A percentile compares a stretch with the other conserved stretches of the same genome.
These are phyloP conservation scores for Penicillium macrosclerotiorum DNA, from an alignment of 495 filamentous ascomycete species.

Conservation along the genomic window DNA sequence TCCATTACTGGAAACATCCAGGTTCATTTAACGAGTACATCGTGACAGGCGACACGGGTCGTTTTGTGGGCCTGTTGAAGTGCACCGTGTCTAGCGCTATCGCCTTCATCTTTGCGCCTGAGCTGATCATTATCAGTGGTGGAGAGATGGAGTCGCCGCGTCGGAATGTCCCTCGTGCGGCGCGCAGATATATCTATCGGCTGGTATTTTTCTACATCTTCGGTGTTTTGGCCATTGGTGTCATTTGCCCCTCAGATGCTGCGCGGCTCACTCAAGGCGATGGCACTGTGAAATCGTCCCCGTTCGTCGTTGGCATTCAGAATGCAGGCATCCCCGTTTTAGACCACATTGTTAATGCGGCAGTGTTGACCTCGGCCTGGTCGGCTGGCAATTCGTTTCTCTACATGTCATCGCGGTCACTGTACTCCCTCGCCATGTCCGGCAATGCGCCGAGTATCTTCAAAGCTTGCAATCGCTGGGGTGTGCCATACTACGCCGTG, in stretches of 20 bases:
- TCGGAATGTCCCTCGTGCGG: conserved; percentile 73
- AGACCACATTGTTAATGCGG: conserved; percentile 74
- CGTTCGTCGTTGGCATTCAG: conserved; percentile 59
- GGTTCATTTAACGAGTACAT: conserved; percentile 57
- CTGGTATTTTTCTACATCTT: conserved; percentile 79
- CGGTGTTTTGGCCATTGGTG: conserved; percentile 55
- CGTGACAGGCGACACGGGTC: conserved; percentile 31
- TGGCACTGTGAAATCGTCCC: conserved; percentile 48
- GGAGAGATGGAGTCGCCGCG: conserved; percentile 75
- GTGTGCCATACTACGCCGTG: conserved; percentile 49
- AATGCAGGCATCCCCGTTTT: conserved; percentile 65
- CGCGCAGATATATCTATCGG: conserved; percentile 80
- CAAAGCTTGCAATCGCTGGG: conserved; percentile 47
- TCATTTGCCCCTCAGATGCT: conserved; percentile 54
- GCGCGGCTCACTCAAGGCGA: conserved; percentile 49
- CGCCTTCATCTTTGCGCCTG: conserved; percentile 56
- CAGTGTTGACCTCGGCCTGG: conserved; percentile 67
- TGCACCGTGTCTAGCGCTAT: conserved; percentile 50
- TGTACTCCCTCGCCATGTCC: conserved; percentile 54
- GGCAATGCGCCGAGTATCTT: conserved; percentile 49
- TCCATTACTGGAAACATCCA: conserved; percentile 70
- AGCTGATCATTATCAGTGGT: conserved; percentile 54
- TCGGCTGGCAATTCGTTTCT: conserved; percentile 77
- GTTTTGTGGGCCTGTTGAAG: conserved; percentile 43
- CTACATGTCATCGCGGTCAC: conserved; percentile 73